Evolutionary conservation across 176 grass and related monocot genomes (phyloP).

Genomic region (maize (Zea mays)): Zm-B73-REFERENCE-NAM-5.0 NC_050098.1:122919501-122920000

Average conservation of each 20-base stretch:
- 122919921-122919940: not conserved
- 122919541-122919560: not conserved
- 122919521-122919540: not conserved
- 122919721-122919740: too few relatives aligned
- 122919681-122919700: too few relatives aligned
- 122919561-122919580: not conserved
- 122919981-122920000: not conserved
- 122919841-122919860: not conserved
- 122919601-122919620: not conserved
- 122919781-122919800: not conserved
- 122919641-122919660: not conserved
- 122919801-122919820: too few relatives aligned
- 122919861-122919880: not conserved
- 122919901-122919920: not conserved
- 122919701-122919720: too few relatives aligned
- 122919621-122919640: too few relatives aligned
- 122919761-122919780: not conserved
- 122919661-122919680: too few relatives aligned
- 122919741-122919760: too few relatives aligned
- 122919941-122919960: not conserved
- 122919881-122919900: not conserved
- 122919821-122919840: not conserved
- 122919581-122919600: not conserved
- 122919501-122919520: slow-evolving; percentile 11
- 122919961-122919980: not conserved